These are phyloP conservation scores for Neocucurbitaria cava DNA, from an alignment of 2,329 filamentous ascomycete species.

Conservation along the genomic window DNA sequence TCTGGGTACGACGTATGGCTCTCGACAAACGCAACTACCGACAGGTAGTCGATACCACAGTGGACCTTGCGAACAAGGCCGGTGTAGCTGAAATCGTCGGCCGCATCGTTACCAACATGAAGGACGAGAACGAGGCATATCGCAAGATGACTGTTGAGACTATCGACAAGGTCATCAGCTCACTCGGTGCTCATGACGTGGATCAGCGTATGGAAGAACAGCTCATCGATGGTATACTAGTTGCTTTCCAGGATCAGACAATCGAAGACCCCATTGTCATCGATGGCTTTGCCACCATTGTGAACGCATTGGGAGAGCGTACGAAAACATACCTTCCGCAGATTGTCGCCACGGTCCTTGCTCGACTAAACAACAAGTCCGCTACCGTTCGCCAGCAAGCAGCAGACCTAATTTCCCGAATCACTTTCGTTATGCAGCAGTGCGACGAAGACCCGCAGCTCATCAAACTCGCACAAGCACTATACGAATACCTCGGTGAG, in stretches of 20 bases:
- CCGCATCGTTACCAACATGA: conserved; percentile 90
- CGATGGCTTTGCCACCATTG: conserved; percentile 96
- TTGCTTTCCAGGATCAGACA: conserved; percentile 97
- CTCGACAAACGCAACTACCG: conserved; percentile 97
- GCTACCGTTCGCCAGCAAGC: conserved; percentile 96
- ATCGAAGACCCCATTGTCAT: conserved; percentile 95
- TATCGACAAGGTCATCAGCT: conserved; percentile 93
- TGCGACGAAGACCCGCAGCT: conserved; percentile 95
- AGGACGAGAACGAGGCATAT: conserved; percentile 97
- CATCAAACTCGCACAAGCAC: conserved; percentile 90
- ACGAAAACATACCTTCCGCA: conserved; percentile 97
- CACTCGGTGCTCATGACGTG: conserved; percentile 91
- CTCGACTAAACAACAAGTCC: conserved; percentile 97
- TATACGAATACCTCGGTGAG: conserved; percentile 98
- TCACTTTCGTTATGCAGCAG: conserved; percentile 99
- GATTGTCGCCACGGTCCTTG: conserved; percentile 95
- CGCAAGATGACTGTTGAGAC: conserved; percentile 99
- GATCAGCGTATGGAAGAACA: conserved; percentile 91
- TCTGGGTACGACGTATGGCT: conserved; percentile 97
- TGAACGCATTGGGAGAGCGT: conserved; percentile 90
- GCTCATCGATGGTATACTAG: conserved; percentile 91
- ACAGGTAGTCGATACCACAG: conserved; percentile 97
- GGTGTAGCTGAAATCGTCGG: conserved; percentile 94
- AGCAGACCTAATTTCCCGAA: conserved; percentile 93
- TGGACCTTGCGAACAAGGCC: conserved; percentile 97